Evolutionary conservation across 257 asterid genomes (phyloP).

Genomic region (Salvia rosmarinus): DNA sequence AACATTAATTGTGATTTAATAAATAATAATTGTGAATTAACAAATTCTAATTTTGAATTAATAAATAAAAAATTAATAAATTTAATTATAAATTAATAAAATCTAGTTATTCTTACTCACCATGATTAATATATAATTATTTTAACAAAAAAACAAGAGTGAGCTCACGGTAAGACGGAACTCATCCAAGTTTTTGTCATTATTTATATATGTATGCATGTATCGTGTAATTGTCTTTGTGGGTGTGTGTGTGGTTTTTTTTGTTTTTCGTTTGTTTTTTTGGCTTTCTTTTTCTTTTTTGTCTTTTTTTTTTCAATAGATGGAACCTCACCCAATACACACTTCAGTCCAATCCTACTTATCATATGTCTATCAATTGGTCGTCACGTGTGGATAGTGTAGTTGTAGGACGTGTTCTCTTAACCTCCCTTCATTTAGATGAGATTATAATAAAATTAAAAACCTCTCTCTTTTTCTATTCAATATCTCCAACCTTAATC

Average conservation of each 20-base stretch:
- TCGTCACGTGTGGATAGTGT: background rate
- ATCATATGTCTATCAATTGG: background rate
- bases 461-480: background rate
- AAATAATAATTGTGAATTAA: no score
- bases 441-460: background rate
- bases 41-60: no score
- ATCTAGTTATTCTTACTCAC: no score
- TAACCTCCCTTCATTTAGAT: constrained; percentile 20
- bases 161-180: no score
- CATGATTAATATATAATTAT: no score
- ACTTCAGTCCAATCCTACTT: background rate
- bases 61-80: no score
- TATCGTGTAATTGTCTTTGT: background rate
- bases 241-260: background rate
- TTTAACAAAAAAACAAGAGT: no score
- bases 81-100: no score
- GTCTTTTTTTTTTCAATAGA: background rate
- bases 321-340: constrained; percentile 18
- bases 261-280: no score
- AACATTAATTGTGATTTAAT: no score
- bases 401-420: constrained; percentile 30
- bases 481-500: background rate
- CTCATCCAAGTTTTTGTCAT: no score
- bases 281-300: background rate
- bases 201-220: background rate